Base-by-base conservation (phyloP, 768 basidiomycete genomes). In the Leccinum disarticulatum region DNA sequence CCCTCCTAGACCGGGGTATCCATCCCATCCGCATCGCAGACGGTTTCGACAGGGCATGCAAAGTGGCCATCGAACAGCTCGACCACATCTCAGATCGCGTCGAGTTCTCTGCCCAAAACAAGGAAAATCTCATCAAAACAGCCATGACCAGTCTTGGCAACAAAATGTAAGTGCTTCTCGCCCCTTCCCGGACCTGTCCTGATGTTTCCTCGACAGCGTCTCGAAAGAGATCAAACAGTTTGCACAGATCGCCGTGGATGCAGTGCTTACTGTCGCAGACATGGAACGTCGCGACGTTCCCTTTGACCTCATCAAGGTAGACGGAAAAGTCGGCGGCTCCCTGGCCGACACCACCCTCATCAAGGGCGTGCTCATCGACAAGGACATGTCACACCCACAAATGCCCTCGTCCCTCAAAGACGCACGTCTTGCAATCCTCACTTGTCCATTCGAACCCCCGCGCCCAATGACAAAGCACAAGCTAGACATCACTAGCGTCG, bases 401-500 rank as follows among this genome's bases (percentile, higher is more conserved):
- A 99, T 99, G 97, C 96, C 96, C 9, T 87, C 84, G 59, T 81
- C 79, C 36, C 88, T 99, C 66, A 83, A 81, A 64, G 91, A 98
- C 73, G 97, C 97, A 56, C 87, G 87, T 60, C 81, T 99, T 56
- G 97, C 96, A 14, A 98, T 99, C 76, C 84, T 99, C 49, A 99
- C 97, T 48, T 99, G 97, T 76, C 95, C 97, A 22, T 99, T 99
- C 73, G 97, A 99, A 73, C 97, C 97, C 17, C 97, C 97, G 3
- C 88, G 97, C 25, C 97, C 97, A 41, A 99, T 98, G 81, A 99
- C 97, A 11, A 99, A 99, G 78, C 97, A 99, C 76, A 96, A 99
- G 76, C 78, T 99, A 43, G 97, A 99, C 68, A 98, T 99, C 68
- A 94, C 94, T 35, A 87, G 83, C 59, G 97, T 98, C 35, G 96